phyloP scores from a whole-genome alignment of 257 asterid species.

The Scutellaria minor region DNA sequence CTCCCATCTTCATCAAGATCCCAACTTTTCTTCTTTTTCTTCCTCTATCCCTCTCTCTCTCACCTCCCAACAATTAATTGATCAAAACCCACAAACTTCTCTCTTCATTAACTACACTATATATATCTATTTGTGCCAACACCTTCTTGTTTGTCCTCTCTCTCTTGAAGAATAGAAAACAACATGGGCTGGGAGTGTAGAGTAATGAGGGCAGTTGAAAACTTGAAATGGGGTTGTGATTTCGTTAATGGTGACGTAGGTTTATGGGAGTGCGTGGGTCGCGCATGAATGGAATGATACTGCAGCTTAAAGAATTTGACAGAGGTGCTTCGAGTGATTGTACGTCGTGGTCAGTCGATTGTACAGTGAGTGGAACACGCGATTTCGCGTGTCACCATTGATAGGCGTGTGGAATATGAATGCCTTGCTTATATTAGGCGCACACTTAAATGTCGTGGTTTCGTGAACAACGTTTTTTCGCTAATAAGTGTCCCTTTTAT shows the following conservation, averaged over 20 bases:
- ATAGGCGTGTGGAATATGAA: constrained; percentile 47
- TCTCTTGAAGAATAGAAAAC: not conserved
- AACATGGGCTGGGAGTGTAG: constrained; percentile 5
- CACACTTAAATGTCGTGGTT: no score
- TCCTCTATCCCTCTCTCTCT: constrained; percentile 24
- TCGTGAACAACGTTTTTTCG: no score
- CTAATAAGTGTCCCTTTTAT: no score
- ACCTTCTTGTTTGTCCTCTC: not conserved
- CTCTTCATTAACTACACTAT: no score
- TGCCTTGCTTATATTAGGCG: constrained; percentile 26
- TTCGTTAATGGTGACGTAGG: constrained; percentile 8
- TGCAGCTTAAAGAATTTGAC: not conserved
- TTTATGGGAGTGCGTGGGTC: not conserved
- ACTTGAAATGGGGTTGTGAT: not conserved
- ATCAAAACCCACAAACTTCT: no score
- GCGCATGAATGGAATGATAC: constrained; percentile 7
- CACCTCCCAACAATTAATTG: not conserved
- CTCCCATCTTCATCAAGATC: constrained; percentile 29
- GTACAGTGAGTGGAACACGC: constrained; percentile 20
- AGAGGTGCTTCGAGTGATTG: constrained; percentile 18
- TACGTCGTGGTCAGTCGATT: constrained; percentile 2
- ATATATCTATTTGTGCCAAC: no score
- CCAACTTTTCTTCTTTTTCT: constrained; percentile 30
- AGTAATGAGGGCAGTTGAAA: constrained; percentile 23
- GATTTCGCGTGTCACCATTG: constrained; percentile 38